Percentiles rank a stretch among this genome's conserved stretches.
Evolutionary conservation across 192 early-diverging fungal genomes (phyloP).

Genomic region (Geosiphon pyriformis): DNA sequence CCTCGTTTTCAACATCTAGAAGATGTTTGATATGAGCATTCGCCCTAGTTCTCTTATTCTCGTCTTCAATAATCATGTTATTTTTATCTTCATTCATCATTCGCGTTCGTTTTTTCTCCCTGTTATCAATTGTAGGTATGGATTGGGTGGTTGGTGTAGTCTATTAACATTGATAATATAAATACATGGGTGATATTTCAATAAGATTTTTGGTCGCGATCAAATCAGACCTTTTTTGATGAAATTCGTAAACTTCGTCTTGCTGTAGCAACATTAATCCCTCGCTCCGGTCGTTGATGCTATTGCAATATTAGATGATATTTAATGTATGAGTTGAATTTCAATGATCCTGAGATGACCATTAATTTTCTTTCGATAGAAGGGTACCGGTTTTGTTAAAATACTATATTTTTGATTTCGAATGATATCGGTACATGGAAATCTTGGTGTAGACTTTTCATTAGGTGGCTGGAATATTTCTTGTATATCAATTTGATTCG

Average conservation of each 20-base stretch:
- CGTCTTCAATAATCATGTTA: constrained; percentile 6
- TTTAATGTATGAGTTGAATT: no score
- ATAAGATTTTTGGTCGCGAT: no score
- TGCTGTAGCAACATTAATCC: neutral
- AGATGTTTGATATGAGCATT: neutral
- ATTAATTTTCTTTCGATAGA: no score
- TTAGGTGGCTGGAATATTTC: constrained; percentile 15
- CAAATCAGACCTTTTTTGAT: constrained; percentile 4
- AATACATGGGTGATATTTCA: neutral
- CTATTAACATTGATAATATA: neutral
- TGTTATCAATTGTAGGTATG: constrained; percentile 5
- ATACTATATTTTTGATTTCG: neutral
- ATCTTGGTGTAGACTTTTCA: constrained; percentile 8
- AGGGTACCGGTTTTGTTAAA: neutral
- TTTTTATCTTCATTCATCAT: constrained; percentile 8
- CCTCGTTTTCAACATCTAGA: constrained; percentile 16
- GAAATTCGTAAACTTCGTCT: constrained; percentile 9
- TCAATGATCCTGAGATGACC: no score
- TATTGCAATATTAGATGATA: no score
- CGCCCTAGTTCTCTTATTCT: constrained; percentile 5
- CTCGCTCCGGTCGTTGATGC: neutral
- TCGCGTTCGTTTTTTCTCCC: constrained; percentile 21
- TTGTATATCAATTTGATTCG: constrained; percentile 14
- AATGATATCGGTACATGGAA: constrained; percentile 7
- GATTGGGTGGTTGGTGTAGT: neutral